Evolutionary conservation across 1,139 yeast species (phyloP).

Genomic region (Debaryomycetaceae sp.): DNA sequence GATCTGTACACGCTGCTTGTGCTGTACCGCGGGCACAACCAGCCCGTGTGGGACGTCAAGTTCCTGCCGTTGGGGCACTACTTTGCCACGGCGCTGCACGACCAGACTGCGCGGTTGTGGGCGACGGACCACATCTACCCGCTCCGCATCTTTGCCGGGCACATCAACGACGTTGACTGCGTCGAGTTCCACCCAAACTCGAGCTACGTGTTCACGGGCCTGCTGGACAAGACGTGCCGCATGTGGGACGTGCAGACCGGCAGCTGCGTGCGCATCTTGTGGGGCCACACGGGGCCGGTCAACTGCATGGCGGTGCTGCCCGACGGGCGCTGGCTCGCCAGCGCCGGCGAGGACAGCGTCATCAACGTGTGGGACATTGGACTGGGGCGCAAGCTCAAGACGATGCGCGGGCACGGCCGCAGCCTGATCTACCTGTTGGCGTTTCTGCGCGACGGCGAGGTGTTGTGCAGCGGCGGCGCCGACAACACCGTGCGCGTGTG

Average conservation of each 20-base stretch:
- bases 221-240: conserved; percentile 90
- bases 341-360: conserved; percentile 90
- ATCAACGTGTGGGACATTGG: conserved; percentile 95
- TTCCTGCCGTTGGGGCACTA: conserved; percentile 95
- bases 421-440: conserved; percentile 81
- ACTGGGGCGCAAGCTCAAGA: conserved; percentile 78
- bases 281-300: conserved; percentile 89
- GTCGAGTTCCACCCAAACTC: conserved; percentile 97
- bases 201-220: conserved; percentile 89
- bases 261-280: conserved; percentile 84
- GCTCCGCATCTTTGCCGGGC: conserved; percentile 93
- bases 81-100: conserved; percentile 96
- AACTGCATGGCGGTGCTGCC: conserved; percentile 87
- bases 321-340: conserved; percentile 94
- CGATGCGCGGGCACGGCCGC: conserved; percentile 88
- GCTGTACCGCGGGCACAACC: conserved; percentile 93
- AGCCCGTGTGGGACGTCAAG: conserved; percentile 96
- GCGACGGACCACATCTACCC: conserved; percentile 98
- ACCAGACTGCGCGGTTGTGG: conserved; percentile 97
- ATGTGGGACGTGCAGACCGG: conserved; percentile 98
- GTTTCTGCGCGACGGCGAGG: conserved; percentile 84
- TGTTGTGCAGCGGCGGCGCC: conserved; percentile 87
- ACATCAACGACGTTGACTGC: conserved; percentile 91
- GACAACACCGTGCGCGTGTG: conserved; percentile 92
- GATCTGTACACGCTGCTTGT: conserved; percentile 89